Conservation (phyloP, 176 grass and related monocot species). For the Olyra latifolia region DNA sequence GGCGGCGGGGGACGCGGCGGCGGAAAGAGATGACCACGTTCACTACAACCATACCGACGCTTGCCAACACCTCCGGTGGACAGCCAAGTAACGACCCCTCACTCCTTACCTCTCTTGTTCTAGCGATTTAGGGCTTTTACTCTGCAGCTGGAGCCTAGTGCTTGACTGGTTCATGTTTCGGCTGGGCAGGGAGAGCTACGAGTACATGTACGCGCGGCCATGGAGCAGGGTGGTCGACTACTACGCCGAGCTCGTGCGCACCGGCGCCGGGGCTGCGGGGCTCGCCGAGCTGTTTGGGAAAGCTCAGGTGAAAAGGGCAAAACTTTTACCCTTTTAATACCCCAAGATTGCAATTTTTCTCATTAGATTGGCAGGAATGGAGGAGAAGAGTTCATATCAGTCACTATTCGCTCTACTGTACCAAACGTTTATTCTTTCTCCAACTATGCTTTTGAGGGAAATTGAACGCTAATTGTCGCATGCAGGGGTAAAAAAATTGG, state of each 20-base stretch:
- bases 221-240: slow-evolving; percentile 80
- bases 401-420: not conserved
- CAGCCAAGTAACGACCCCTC: slow-evolving; percentile 38
- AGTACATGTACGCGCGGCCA: slow-evolving; percentile 67
- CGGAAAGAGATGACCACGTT: slow-evolving; percentile 57
- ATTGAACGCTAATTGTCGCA: not conserved
- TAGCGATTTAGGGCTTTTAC: slow-evolving; percentile 6
- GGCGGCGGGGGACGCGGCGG: slow-evolving; percentile 21
- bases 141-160: not conserved
- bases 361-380: not conserved
- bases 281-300: slow-evolving; percentile 56
- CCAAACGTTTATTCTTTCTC: not conserved
- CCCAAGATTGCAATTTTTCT: not conserved
- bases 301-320: slow-evolving; percentile 34
- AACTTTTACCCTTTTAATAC: not conserved
- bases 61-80: slow-evolving; percentile 72
- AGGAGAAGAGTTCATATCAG: not conserved
- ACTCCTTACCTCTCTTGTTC: slow-evolving; percentile 2
- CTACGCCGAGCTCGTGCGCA: slow-evolving; percentile 60
- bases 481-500: not conserved
- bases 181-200: slow-evolving; percentile 67
- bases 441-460: not conserved
- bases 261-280: slow-evolving; percentile 41
- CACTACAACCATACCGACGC: slow-evolving; percentile 83
- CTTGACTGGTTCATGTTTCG: not conserved